Evolutionary conservation across 2,329 filamentous ascomycete species (phyloP), one percentile per base, ranked within the genome.

Genomic region (Parastagonospora nodorum): DNA sequence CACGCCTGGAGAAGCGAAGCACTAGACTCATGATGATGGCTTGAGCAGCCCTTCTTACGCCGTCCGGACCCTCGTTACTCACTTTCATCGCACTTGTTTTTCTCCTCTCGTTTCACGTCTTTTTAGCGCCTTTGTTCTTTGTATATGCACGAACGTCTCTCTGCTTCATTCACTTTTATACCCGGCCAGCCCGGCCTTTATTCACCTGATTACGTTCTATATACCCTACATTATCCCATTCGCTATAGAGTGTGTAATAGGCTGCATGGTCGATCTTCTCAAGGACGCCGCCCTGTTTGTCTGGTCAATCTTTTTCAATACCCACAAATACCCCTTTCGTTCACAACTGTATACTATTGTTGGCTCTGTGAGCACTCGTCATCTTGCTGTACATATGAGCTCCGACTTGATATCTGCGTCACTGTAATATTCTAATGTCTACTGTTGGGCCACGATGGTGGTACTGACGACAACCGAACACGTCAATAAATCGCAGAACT

Each of bases 1-100:
- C 58, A 19, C 70, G 68, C 38, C 74, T 80, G 61, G 77, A 81
- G 63, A 75, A 78, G 58, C 73, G 79, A 48, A 76, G 74, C 43
- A 81, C 78, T 35, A 74, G 76, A 60, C 66, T 81, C 63, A 80
- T 80, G 77, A 80, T 80, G 77, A 81, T 80, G 75, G 58, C 54
- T 16, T 73, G 56, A 72, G 61, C 51, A 45, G 15, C 47, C 4
- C 10, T 37, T 32, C 44, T 19, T 16, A n/a, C 14, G 12, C 19
- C 9, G 19, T 42, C 37, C 8, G 14, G 29, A 45, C 28, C 41
- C 28, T 31, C 31, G 50, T 39, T 42, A n/a, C 29, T 44, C 42
- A 9, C 19, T 38, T 47, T 35, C 44, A 28, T 36, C 33, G 55
- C 40, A 40, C 33, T 47, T 51, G 33, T 48, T 50, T 10, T 32